Base-by-base conservation (phyloP, 192 early-diverging fungal genomes). In the Podila epicladia region DNA sequence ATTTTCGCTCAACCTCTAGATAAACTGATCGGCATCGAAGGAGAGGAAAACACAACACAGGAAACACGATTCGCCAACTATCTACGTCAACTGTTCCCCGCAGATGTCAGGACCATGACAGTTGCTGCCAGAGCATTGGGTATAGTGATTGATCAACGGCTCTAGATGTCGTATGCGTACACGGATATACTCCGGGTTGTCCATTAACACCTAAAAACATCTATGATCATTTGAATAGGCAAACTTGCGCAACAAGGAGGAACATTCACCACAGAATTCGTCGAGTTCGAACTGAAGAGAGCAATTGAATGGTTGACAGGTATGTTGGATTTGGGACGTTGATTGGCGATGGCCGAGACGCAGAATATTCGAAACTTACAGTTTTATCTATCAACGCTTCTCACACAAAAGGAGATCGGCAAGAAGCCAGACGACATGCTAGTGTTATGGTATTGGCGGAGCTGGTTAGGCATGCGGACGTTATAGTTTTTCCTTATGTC, bases 251-350 rank as follows among this genome's bases (percentile, higher is more conserved):
- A 83, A 28, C 82, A 85, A 60, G 89, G 89, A 28, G 87, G 88
- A 22, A 94, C 93, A 1, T 83, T 93, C 58, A 93, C 93, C 0
- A 89, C 94, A 8, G 94, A 95, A 69, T 91, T 94, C 62, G 95
- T 95, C 11, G 94, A 95, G 65, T 91, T 92, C 69, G 93, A 96
- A 75, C 91, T 95, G 15, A 92, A 94, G 73, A 84, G 93, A 60
- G 94, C 94, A 5, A 69, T 96, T 65, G 95, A 96, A 79, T 95
- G 93, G 92, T 83, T 96, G 55, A 93, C 94, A 84, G 92, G 92
- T 92, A 87, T n/a, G 31, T 35, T 24, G 12, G 19, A 19, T 17
- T 17, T 19, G 29, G 24, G 8, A 13, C 0, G 29, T 58, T n/a
- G 26, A 0, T 37, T 19, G 4, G n/a, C 3, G 8, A 24, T 55